Evolutionary conservation across 306 rosid species (phyloP).

Genomic region (Cotoneaster glaucophyllus): DNA sequence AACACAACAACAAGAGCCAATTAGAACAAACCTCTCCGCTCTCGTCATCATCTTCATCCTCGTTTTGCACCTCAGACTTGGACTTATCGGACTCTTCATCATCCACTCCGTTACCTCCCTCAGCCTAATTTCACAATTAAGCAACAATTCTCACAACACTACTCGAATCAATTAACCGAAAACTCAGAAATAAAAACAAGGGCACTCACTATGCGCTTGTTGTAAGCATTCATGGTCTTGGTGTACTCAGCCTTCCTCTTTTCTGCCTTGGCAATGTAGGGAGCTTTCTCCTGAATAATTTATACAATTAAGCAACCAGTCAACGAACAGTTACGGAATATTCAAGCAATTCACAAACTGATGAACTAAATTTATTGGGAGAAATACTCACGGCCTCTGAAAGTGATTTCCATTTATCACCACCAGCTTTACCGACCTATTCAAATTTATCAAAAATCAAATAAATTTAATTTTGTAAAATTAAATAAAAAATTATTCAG

Average conservation of each 20-base stretch:
- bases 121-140: slow-evolving; percentile 36
- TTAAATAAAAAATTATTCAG: background rate
- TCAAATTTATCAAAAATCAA: background rate
- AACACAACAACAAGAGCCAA: background rate
- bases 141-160: background rate
- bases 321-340: background rate
- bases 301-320: background rate
- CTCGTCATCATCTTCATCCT: slow-evolving; percentile 66
- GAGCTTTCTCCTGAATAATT: slow-evolving; percentile 63
- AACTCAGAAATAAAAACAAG: too few relatives aligned
- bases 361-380: background rate
- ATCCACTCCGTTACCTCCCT: slow-evolving; percentile 47
- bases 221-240: slow-evolving; percentile 46
- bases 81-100: slow-evolving; percentile 90
- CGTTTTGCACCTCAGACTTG: slow-evolving; percentile 77
- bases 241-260: slow-evolving; percentile 69
- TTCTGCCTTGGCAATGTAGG: slow-evolving; percentile 58
- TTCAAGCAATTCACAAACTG: background rate
- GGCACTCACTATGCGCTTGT: slow-evolving; percentile 40
- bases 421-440: slow-evolving; percentile 92
- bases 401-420: slow-evolving; percentile 67
- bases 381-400: slow-evolving; percentile 65
- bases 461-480: background rate
- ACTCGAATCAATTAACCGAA: background rate
- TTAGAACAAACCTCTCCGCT: slow-evolving; percentile 31